phyloP scores from a whole-genome alignment of 768 basidiomycete species.

The Leucosporidium yakuticum region DNA sequence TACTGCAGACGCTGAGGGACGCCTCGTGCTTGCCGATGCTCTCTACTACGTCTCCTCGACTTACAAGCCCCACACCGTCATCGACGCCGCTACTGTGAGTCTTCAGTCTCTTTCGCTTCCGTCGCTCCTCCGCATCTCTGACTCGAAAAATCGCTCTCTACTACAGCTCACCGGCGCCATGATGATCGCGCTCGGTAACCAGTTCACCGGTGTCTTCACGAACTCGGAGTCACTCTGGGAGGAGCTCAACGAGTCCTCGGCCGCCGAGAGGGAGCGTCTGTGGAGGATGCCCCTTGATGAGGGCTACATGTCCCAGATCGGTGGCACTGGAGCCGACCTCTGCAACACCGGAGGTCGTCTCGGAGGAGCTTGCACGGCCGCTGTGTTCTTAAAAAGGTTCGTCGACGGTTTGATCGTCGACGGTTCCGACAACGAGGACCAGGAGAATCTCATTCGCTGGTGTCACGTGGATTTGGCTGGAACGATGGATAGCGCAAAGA shows the following conservation, averaged over 20 bases:
- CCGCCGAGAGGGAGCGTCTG: constrained; percentile 47
- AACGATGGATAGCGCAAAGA: constrained; percentile 19
- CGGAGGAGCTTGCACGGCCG: constrained; percentile 65
- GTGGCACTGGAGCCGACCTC: constrained; percentile 49
- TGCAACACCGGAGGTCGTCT: constrained; percentile 50
- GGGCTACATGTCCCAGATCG: constrained; percentile 68
- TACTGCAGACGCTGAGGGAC: constrained; percentile 26
- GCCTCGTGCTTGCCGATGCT: constrained; percentile 54
- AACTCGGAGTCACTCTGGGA: constrained; percentile 61
- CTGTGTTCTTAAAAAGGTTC: constrained; percentile 66
- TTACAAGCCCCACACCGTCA: constrained; percentile 71
- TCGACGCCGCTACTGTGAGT: constrained; percentile 68
- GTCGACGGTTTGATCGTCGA: constrained; percentile 53
- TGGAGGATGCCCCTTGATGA: constrained; percentile 88
- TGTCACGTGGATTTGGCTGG: constrained; percentile 68
- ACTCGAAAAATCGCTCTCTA: too few relatives aligned
- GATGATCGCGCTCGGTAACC: constrained; percentile 65
- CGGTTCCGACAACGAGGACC: constrained; percentile 52
- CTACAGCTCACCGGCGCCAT: constrained; percentile 53
- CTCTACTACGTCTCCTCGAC: constrained; percentile 72
- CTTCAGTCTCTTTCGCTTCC: constrained; percentile 56
- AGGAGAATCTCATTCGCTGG: constrained; percentile 53
- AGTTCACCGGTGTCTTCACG: constrained; percentile 71
- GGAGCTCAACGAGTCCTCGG: constrained; percentile 62
- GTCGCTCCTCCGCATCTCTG: too few relatives aligned